These are phyloP conservation scores for Drechslera avenae DNA, from an alignment of 2,329 filamentous ascomycete genomes.

Conservation along the genomic window DNA sequence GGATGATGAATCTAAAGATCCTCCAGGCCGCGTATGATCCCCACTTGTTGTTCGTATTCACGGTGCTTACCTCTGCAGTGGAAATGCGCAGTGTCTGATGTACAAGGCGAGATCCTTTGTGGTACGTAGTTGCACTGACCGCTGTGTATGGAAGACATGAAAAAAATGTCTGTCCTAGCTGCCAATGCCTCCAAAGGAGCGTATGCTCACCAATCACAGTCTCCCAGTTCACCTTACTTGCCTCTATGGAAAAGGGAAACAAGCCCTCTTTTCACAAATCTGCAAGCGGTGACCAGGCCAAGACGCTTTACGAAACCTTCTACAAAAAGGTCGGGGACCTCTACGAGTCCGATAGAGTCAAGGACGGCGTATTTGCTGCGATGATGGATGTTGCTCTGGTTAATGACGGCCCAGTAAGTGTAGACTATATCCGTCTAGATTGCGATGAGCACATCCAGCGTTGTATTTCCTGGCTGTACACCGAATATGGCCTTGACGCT, in stretches of 20 bases:
- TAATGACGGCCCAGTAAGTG: conserved; percentile 78
- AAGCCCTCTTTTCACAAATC: conserved; percentile 96
- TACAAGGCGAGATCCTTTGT: conserved; percentile 90
- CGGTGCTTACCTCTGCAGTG: conserved; percentile 61
- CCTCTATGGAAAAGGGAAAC: conserved; percentile 90
- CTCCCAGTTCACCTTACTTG: conserved; percentile 94
- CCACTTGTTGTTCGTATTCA: neutral
- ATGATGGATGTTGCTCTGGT: conserved; percentile 98
- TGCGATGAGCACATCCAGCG: conserved; percentile 57
- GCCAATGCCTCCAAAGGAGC: neutral
- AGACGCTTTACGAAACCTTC: conserved; percentile 82
- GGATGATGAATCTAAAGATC: conserved; percentile 75
- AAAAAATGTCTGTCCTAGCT: neutral
- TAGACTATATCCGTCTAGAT: conserved; percentile 62
- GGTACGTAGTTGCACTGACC: conserved; percentile 60
- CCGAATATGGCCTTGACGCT: neutral
- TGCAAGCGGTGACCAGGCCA: conserved; percentile 77
- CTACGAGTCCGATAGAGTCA: conserved; percentile 76
- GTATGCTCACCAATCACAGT: conserved; percentile 60
- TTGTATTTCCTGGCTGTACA: conserved; percentile 2
- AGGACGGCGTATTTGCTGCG: conserved; percentile 95
- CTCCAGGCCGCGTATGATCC: conserved; percentile 59
- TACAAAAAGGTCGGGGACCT: conserved; percentile 73
- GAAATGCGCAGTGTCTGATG: conserved; percentile 88
- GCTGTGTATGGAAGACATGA: neutral